Base-by-base conservation (phyloP, 768 basidiomycete species). In the Russula griseocarnosa region DNA sequence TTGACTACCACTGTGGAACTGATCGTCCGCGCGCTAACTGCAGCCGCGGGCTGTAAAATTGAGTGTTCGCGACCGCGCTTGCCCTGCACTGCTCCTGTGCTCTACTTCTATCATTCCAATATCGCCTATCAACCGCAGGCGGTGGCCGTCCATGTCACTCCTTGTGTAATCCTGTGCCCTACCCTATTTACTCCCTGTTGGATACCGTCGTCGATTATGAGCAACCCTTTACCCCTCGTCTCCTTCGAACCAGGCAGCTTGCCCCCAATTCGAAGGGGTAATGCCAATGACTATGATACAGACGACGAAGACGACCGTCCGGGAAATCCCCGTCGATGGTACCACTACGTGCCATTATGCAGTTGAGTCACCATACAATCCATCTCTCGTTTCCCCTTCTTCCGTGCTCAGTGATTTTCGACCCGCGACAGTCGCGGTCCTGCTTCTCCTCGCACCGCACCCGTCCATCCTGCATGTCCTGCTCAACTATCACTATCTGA, bases 401-500 rank as follows among this genome's bases (percentile, higher is more conserved):
- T 30, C 38, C 55, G 6, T n/a, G 49, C 49, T 50, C 24, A 26
- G 44, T 56, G 52, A 40, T 24, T 51, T 51, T 40, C 38, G 14
- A 14, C 42, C 18, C 20, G 9, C 11, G 49, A 20, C 63, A 84
- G 84, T 74, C 18, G 73, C 83, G 18, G 69, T 91, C 30, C 57
- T 79, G 26, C 73, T 90, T 46, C 82, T 92, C 57, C 71, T 91
- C 5, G 81, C 82, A 9, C 90, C 90, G 10, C 91, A 91, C 42
- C 89, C 89, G 1, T 91, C 90, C 6, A 75, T 86, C 69, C 75
- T 92, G 16, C 80, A 83, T 62, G 76, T 91, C 53, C 82, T 92
- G 36, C 78, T 86, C 62, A 80, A 85, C 66, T 86, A 87, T 70
- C 83, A 92, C 71, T 78, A 88, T 36, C 76, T 78, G 53, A 82